Evolutionary conservation across 768 basidiomycete genomes (phyloP).

Genomic region (Cyclocybe aegerita): DNA sequence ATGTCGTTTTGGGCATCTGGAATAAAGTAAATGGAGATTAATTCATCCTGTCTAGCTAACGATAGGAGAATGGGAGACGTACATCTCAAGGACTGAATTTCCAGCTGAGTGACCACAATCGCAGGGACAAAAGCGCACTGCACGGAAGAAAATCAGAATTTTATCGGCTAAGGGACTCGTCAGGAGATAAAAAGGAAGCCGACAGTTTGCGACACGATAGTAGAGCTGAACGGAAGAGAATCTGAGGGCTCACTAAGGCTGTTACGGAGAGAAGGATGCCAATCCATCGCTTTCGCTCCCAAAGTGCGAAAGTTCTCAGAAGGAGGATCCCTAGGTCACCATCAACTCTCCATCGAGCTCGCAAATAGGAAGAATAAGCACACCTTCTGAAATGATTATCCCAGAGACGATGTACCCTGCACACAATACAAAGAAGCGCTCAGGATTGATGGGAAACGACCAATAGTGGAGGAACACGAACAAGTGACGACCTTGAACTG

Average conservation of each 20-base stretch:
- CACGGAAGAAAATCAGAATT: not conserved
- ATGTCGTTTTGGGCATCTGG: conserved; percentile 13
- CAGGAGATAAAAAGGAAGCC: no score
- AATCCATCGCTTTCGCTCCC: conserved; percentile 33
- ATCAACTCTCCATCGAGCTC: not conserved
- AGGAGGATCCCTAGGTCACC: conserved; percentile 30
- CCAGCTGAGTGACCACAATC: conserved; percentile 26
- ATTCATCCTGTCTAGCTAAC: no score
- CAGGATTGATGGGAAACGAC: not conserved
- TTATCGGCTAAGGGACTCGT: no score
- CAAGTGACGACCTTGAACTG: conserved; percentile 28
- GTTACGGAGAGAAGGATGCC: conserved; percentile 25
- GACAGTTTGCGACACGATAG: no score
- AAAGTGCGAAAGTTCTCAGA: conserved; percentile 41
- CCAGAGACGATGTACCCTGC: conserved; percentile 31
- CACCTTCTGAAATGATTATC: conserved; percentile 33
- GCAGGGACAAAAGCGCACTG: conserved; percentile 28
- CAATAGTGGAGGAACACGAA: conserved; percentile 4
- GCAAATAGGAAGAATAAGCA: not conserved
- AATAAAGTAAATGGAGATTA: no score
- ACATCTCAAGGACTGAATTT: conserved; percentile 32
- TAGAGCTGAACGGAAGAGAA: not conserved
- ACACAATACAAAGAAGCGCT: not conserved
- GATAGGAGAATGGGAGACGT: conserved; percentile 1
- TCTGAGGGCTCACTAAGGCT: conserved; percentile 6